A percentile compares a stretch with the other conserved stretches of the same genome.
phyloP scores from a whole-genome alignment of 129 eudicot genomes.

The Erigeron canadensis region DNA sequence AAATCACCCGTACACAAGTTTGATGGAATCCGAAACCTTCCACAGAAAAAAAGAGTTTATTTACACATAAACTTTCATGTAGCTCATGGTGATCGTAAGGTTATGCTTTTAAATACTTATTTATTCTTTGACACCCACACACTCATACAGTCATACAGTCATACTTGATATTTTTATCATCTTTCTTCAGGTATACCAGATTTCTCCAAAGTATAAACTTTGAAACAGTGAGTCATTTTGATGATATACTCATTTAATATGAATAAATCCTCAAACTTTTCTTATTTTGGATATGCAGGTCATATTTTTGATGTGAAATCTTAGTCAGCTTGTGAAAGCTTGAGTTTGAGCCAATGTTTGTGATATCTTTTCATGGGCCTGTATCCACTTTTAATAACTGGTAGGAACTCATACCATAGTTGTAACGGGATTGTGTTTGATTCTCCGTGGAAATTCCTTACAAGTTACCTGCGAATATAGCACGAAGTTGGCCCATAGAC shows the following conservation, averaged over 20 bases:
- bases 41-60: too few species aligned
- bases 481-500: constrained; percentile 1
- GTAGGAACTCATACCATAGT: constrained; percentile 12
- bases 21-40: too few species aligned
- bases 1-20: too few species aligned
- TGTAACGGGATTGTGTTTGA: constrained; percentile 16
- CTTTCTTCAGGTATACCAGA: constrained; percentile 71
- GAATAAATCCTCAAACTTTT: not conserved
- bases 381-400: constrained; percentile 15
- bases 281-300: constrained; percentile 55
- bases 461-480: constrained; percentile 16
- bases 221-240: constrained; percentile 90
- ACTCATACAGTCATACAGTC: too few species aligned
- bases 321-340: constrained; percentile 89
- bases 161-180: not conserved
- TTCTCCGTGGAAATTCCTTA: not conserved
- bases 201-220: constrained; percentile 91
- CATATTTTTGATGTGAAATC: constrained; percentile 81
- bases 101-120: not conserved
- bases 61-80: not conserved
- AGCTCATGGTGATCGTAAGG: not conserved
- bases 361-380: constrained; percentile 16
- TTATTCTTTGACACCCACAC: not conserved
- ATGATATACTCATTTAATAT: too few species aligned
- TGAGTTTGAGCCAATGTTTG: constrained; percentile 88